These are phyloP conservation scores for Melampsora abietis-canadensis DNA, from an alignment of 1,284 basidiomycete genomes.

Conservation along the genomic window DNA sequence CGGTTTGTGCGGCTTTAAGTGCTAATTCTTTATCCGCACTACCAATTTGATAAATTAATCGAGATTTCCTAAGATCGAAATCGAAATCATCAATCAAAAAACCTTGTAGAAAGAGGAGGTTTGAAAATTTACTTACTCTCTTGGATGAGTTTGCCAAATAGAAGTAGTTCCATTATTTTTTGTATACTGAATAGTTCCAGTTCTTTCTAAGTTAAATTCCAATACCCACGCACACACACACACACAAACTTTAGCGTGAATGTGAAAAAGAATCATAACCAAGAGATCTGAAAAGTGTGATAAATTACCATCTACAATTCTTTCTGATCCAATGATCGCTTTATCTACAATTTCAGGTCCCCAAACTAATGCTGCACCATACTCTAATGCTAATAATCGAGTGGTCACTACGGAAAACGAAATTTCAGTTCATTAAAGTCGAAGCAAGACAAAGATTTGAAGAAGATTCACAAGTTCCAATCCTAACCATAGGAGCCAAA, in stretches of 20 bases:
- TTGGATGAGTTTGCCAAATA: slow-evolving; percentile 87
- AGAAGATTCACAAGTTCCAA: slow-evolving; percentile 66
- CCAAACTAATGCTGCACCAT: slow-evolving; percentile 94
- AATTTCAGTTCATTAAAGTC: no score
- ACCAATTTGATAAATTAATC: slow-evolving; percentile 70
- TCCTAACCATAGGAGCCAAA: slow-evolving; percentile 91
- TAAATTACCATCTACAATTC: slow-evolving; percentile 72
- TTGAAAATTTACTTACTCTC: slow-evolving; percentile 66
- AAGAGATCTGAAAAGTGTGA: no score
- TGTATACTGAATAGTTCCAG: slow-evolving; percentile 84
- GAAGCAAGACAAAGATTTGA: neutral
- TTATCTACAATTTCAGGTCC: slow-evolving; percentile 86
- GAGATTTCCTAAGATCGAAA: slow-evolving; percentile 44
- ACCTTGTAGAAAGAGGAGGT: slow-evolving; percentile 72
- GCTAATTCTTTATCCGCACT: slow-evolving; percentile 83
- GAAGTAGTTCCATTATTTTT: slow-evolving; percentile 62
- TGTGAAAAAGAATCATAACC: no score
- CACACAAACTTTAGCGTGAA: no score
- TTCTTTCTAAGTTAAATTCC: slow-evolving; percentile 60
- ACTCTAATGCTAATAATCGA: slow-evolving; percentile 79
- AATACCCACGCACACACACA: no score
- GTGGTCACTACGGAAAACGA: slow-evolving; percentile 60
- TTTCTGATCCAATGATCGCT: slow-evolving; percentile 80
- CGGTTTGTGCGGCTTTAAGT: slow-evolving; percentile 79
- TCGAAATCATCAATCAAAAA: slow-evolving; percentile 21